These are phyloP conservation scores for Metschnikowia kofuensis DNA, from an alignment of 805 yeast genomes.

Conservation along the genomic window DNA sequence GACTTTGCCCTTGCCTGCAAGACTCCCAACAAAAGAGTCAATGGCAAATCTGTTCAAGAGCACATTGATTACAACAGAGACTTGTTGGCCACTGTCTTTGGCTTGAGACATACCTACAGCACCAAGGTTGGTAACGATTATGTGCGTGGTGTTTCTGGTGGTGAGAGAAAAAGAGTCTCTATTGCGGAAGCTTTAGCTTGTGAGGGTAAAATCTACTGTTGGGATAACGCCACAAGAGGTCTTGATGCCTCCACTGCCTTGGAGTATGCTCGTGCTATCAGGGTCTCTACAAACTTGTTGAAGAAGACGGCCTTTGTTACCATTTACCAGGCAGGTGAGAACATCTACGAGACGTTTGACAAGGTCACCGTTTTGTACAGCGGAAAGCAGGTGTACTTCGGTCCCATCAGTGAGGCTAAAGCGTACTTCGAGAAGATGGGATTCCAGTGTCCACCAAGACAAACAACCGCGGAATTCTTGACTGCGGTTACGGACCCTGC, in stretches of 20 bases:
- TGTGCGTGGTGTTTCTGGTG: constrained; percentile 46
- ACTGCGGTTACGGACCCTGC: constrained; percentile 68
- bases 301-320: constrained; percentile 18
- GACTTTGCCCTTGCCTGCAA: constrained; percentile 67
- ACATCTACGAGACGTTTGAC: constrained; percentile 29
- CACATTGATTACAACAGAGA: constrained; percentile 37
- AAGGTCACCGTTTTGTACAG: constrained; percentile 29
- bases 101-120: constrained; percentile 28
- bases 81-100: constrained; percentile 29
- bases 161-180: constrained; percentile 29
- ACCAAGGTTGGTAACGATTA: constrained; percentile 34
- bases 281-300: constrained; percentile 23
- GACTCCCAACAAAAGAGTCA: constrained; percentile 56
- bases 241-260: constrained; percentile 34
- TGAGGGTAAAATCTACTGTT: constrained; percentile 23
- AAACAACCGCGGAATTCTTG: constrained; percentile 68
- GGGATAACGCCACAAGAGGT: constrained; percentile 36
- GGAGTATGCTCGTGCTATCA: constrained; percentile 29
- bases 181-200: constrained; percentile 29
- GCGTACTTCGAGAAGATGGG: constrained; percentile 64
- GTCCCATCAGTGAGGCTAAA: constrained; percentile 54
- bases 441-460: constrained; percentile 58
- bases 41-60: constrained; percentile 44
- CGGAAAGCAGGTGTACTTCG: constrained; percentile 58
- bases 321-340: constrained; percentile 30